Evolutionary conservation across 805 yeast genomes (phyloP), one percentile per base, ranked within the genome.

Genomic region (Candida patagonica): DNA sequence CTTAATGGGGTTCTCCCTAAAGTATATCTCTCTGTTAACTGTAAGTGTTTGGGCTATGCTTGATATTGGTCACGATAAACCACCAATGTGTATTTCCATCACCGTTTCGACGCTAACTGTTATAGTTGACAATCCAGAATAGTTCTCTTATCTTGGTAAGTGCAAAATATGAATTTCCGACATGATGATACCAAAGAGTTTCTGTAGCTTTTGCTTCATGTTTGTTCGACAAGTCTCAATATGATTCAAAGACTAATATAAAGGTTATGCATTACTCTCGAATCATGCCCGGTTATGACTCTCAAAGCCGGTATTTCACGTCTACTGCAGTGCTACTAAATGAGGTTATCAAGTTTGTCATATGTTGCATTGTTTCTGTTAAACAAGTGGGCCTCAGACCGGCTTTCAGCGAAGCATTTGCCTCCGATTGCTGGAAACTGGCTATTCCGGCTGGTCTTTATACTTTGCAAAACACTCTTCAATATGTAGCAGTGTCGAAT

Each of bases 311-410:
- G 16, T 64, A 64, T 43, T 49, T 55, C 30, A 54, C 68, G 5
- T 62, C 67, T 15, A 64, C 68, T 2, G 67, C 68, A 4, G 68
- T 64, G 26, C 52, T 64, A 20, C 47, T 63, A 20, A 63, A 61
- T 53, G 68, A 64, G 47, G 36, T 61, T 15, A 45, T 63, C 49
- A 64, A 64, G 46, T 48, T 64, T 27, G 37, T 45, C 16, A 41
- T 63, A 23, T 62, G 66, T 37, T 23, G 52, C 15, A 42, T 40
- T 10, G 54, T 58, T 22, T 54, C 61, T 13, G 26, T 41, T 24
- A 24, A 40, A 5, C 46, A 50, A 22, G 42, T 49, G 13, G 62
- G 63, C 19, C 23, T 51, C 41, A 36, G 35, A 25, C 42, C 23
- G 12, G 55, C 62, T 7, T 20, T 44, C 6, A 20, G 15, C 10